Evolutionary conservation across 1,139 yeast genomes (phyloP), one percentile per base, ranked within the genome.

Genomic region (Blastobotrys serpentis): DNA sequence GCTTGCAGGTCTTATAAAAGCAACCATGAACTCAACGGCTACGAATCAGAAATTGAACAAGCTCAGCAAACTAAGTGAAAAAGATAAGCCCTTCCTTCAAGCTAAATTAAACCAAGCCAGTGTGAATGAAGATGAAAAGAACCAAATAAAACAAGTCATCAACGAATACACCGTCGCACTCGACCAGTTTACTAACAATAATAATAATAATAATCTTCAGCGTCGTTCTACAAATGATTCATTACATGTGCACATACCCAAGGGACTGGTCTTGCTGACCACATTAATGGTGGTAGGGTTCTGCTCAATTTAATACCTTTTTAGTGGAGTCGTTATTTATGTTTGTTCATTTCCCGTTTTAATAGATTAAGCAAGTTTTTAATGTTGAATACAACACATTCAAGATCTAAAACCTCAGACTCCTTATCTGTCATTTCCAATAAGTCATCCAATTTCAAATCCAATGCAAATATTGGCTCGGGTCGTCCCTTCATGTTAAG

Each of bases 391-490:
- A 60, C 63, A 16, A 68, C 54, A 46, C 67, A 65, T 48, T 65
- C 65, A 44, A 68, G 51, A 47, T 68, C 69, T 32, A 68, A 53
- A 10, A 55, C 51, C 10, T 59, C 57, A n/a, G 54, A 56, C 36
- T 57, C 64, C 40, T 60, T 64, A 36, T 63, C 61, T 13, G 59
- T 54, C 62, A 67, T 55, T 51, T 68, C 72, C 37, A 68, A 54
- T 30, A 68, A 51, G 49, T 68, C 72, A 43, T 68, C 72, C 17
- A 68, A 56, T 52, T 65, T 66, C 47, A 68, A 52, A 45, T 67
- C 70, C 38, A 68, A 52, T 32, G 60, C 52, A 53, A 63, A 48
- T 43, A 68, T 47, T 16, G 69, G 63, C 39, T 62, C 62, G 26
- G 57, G 54, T 23, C 69, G 49, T 17, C 70, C 70, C 48, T 66